Conservation (phyloP, 495 filamentous ascomycete species). For the Annulohypoxylon maeteangense region DNA sequence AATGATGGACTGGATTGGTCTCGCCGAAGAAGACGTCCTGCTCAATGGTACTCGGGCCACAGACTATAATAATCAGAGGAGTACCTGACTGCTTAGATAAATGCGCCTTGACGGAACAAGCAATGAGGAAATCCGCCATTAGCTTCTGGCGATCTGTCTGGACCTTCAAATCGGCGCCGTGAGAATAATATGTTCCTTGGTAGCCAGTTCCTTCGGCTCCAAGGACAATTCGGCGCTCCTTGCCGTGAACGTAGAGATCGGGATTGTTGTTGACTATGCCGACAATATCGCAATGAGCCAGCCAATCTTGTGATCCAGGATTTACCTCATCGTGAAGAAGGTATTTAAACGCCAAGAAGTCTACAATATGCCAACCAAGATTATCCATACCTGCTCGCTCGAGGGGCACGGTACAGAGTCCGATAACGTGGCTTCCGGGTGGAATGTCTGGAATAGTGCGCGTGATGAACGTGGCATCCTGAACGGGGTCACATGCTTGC, state of each 20-base stretch:
- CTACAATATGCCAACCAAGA: slow-evolving; percentile 52
- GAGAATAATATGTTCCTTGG: slow-evolving; percentile 3
- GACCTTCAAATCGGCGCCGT: slow-evolving; percentile 39
- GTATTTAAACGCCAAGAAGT: slow-evolving; percentile 52
- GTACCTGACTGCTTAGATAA: slow-evolving; percentile 18
- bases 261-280: slow-evolving; percentile 23
- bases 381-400: slow-evolving; percentile 37
- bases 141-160: slow-evolving; percentile 30
- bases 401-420: slow-evolving; percentile 48
- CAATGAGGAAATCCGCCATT: slow-evolving; percentile 22
- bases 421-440: slow-evolving; percentile 42
- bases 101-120: slow-evolving; percentile 34
- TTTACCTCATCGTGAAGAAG: slow-evolving; percentile 46
- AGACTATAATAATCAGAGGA: slow-evolving; percentile 49
- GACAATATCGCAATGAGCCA: slow-evolving; percentile 40
- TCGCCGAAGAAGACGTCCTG: slow-evolving; percentile 51
- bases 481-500: slow-evolving; percentile 5
- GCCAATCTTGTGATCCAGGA: slow-evolving; percentile 46
- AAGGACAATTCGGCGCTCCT: slow-evolving; percentile 20
- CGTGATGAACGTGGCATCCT: slow-evolving; percentile 42
- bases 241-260: slow-evolving; percentile 31
- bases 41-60: slow-evolving; percentile 48
- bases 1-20: not conserved
- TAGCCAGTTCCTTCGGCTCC: slow-evolving; percentile 1
- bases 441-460: slow-evolving; percentile 49